Evolutionary conservation across 345 rosid genomes (phyloP).

Genomic region (Viola odorata): DNA sequence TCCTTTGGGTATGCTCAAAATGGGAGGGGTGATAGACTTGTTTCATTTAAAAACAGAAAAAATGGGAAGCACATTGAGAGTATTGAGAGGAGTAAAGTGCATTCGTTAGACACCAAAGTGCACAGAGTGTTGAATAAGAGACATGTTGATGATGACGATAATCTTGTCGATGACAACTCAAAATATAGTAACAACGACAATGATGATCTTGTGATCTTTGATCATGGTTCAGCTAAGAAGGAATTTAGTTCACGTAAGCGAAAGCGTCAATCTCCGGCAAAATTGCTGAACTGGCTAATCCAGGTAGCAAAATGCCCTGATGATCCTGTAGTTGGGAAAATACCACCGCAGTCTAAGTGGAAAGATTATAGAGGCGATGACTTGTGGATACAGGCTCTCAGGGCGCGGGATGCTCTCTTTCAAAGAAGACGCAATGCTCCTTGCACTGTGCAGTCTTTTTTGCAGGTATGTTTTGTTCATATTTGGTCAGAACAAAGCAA

Average conservation of each 20-base stretch:
- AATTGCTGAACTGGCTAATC: conserved; percentile 59
- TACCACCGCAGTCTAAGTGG: conserved; percentile 42
- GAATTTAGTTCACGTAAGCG: conserved; percentile 28
- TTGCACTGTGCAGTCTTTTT: neutral
- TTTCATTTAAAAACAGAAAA: conserved; percentile 10
- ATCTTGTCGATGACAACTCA: conserved; percentile 1
- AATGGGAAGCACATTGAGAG: conserved; percentile 12
- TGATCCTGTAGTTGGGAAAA: conserved; percentile 38
- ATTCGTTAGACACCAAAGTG: conserved; percentile 10
- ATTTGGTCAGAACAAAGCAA: too few relatives aligned
- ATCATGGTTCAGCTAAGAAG: conserved; percentile 13
- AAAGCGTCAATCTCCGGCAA: conserved; percentile 36
- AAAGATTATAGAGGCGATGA: conserved; percentile 28
- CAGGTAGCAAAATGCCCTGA: conserved; percentile 44
- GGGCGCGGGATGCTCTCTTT: conserved; percentile 44
- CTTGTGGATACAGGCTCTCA: conserved; percentile 41
- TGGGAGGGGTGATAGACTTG: conserved; percentile 20
- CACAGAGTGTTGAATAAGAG: conserved; percentile 9
- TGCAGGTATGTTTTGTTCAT: conserved; percentile 11
- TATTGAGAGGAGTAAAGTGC: conserved; percentile 10
- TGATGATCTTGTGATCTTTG: conserved; percentile 12
- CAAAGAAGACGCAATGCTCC: conserved; percentile 20
- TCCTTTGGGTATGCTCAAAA: conserved; percentile 14
- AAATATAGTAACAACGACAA: conserved; percentile 2
- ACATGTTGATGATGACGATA: conserved; percentile 23